These are phyloP conservation scores for Baudoinia panamericana DNA, from an alignment of 495 filamentous ascomycete species.

Conservation along the genomic window DNA sequence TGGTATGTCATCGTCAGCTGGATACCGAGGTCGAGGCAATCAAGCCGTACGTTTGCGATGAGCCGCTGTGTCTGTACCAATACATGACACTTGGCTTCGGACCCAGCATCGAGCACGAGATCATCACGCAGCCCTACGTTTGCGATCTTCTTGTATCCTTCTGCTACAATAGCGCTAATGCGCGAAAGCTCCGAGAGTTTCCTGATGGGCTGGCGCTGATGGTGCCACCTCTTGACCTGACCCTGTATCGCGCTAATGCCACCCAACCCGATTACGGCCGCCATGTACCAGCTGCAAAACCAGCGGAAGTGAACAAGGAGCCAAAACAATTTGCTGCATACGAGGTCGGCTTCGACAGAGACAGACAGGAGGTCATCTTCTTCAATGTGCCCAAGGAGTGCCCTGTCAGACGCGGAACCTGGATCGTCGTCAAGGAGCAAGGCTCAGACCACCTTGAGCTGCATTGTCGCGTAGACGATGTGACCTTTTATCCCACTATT, in stretches of 20 bases:
- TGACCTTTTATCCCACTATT: slow-evolving; percentile 25
- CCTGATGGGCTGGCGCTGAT: slow-evolving; percentile 55
- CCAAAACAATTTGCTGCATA: slow-evolving; percentile 1
- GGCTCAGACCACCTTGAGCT: slow-evolving; percentile 15
- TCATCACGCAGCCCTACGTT: slow-evolving; percentile 65
- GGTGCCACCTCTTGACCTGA: slow-evolving; percentile 37
- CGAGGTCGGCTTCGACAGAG: slow-evolving; percentile 24
- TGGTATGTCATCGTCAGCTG: slow-evolving; percentile 68
- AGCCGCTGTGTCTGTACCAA: slow-evolving; percentile 72
- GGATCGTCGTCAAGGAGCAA: slow-evolving; percentile 39
- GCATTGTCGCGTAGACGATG: slow-evolving; percentile 36
- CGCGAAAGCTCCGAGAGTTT: slow-evolving; percentile 41
- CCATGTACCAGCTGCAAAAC: not conserved
- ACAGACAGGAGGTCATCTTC: slow-evolving; percentile 34
- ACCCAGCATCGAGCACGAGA: slow-evolving; percentile 72
- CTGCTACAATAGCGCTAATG: slow-evolving; percentile 51
- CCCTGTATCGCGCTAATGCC: not conserved
- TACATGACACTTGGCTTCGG: slow-evolving; percentile 85
- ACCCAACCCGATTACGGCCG: not conserved
- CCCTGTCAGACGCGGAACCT: slow-evolving; percentile 40
- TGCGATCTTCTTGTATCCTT: slow-evolving; percentile 79
- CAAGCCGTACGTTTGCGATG: slow-evolving; percentile 80
- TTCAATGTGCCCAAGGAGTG: slow-evolving; percentile 23
- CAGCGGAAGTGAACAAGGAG: not conserved
- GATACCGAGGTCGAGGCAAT: slow-evolving; percentile 67